Conservation (phyloP, 176 grass and related monocot genomes). For the Avena atlantica region DNA sequence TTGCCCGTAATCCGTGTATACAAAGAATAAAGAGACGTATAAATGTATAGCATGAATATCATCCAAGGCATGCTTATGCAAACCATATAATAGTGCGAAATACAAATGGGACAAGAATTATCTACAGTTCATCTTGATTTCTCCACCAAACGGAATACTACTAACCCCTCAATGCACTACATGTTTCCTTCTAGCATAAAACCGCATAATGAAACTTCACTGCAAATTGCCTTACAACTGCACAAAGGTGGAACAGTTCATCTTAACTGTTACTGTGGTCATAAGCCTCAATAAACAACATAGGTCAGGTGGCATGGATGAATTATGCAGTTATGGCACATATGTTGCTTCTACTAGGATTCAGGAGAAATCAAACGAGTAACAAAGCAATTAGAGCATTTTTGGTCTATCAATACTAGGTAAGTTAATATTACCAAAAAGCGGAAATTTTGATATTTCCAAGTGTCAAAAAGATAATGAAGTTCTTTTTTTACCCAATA, state of each 20-base stretch:
- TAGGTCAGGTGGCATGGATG: not conserved
- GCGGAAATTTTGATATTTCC: conserved; percentile 9
- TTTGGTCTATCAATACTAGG: not conserved
- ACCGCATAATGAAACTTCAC: conserved; percentile 1
- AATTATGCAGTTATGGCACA: conserved; percentile 1
- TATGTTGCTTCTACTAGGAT: not conserved
- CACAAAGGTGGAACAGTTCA: not conserved
- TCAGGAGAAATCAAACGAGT: not conserved
- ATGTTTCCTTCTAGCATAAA: conserved; percentile 35
- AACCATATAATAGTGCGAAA: not conserved
- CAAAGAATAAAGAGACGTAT: conserved; percentile 9
- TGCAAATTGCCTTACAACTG: not conserved
- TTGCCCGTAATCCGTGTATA: not conserved
- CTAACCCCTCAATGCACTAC: not conserved
- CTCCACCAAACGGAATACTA: not conserved
- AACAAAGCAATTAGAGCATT: not conserved
- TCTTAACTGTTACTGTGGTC: not conserved
- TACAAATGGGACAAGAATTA: not conserved
- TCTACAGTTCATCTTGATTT: conserved; percentile 26
- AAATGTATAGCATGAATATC: conserved; percentile 2
- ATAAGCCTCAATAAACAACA: not conserved
- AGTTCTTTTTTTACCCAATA: not conserved
- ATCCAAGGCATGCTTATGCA: not conserved
- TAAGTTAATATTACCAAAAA: conserved; percentile 8
- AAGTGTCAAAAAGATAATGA: not conserved